Evolutionary conservation across 495 filamentous ascomycete species (phyloP).

Genomic region (Penicillium paradoxum): DNA sequence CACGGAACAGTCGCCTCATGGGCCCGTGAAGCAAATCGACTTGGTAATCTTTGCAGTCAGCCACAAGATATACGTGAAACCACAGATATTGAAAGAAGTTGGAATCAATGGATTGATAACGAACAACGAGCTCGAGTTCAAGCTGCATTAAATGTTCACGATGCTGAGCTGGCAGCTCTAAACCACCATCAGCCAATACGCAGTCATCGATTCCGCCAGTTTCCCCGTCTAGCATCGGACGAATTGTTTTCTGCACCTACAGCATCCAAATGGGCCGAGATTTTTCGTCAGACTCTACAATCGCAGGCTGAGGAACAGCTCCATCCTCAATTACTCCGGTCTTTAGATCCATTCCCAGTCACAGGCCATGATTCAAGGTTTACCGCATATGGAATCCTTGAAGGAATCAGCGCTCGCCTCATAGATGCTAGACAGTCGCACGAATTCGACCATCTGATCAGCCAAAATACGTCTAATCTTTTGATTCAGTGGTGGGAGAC

Average conservation of each 20-base stretch:
- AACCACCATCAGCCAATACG: slow-evolving; percentile 33
- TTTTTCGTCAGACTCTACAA: slow-evolving; percentile 8
- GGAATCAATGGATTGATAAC: slow-evolving; percentile 17
- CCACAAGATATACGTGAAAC: slow-evolving; percentile 9
- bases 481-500: slow-evolving; percentile 21
- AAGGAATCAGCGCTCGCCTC: slow-evolving; percentile 18
- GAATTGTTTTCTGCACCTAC: slow-evolving; percentile 29
- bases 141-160: slow-evolving; percentile 28
- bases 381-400: slow-evolving; percentile 20
- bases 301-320: neutral
- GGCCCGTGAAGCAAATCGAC: slow-evolving; percentile 24
- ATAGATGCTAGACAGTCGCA: slow-evolving; percentile 17
- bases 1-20: slow-evolving; percentile 38
- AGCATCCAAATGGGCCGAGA: slow-evolving; percentile 23
- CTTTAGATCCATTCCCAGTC: slow-evolving; percentile 6
- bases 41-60: slow-evolving; percentile 3
- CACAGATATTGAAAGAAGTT: slow-evolving; percentile 15
- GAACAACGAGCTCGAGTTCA: slow-evolving; percentile 20
- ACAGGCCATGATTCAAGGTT: slow-evolving; percentile 14
- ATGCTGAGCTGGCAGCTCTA: slow-evolving; percentile 32
- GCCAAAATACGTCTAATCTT: slow-evolving; percentile 9
- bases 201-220: slow-evolving; percentile 20
- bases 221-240: slow-evolving; percentile 19
- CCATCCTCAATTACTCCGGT: neutral
- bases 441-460: slow-evolving; percentile 9